These are phyloP conservation scores for Cucumis cinereus DNA, from an alignment of 306 rosid genomes.

Conservation along the genomic window DNA sequence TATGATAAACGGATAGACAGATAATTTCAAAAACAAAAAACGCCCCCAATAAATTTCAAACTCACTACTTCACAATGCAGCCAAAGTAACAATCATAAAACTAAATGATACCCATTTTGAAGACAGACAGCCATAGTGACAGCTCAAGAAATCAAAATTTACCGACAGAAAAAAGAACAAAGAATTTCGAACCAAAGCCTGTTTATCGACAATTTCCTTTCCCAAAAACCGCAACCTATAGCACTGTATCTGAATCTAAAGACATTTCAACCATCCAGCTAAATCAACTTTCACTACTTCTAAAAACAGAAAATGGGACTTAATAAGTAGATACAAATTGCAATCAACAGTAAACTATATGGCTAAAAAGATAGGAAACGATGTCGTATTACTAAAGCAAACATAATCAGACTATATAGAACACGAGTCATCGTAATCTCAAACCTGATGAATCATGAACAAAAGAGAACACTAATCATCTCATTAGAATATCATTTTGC, in stretches of 20 bases:
- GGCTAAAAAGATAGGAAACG: neutral
- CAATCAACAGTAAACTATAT: neutral
- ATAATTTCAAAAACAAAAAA: neutral
- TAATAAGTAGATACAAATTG: neutral
- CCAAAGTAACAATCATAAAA: neutral
- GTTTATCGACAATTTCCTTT: neutral
- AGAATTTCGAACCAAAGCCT: neutral
- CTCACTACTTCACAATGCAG: neutral
- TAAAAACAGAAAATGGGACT: neutral
- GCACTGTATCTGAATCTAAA: neutral
- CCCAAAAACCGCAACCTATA: neutral
- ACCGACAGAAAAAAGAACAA: neutral
- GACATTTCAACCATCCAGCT: neutral
- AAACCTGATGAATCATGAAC: neutral
- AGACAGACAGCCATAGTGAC: neutral
- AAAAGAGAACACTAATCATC: neutral
- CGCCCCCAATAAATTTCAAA: neutral
- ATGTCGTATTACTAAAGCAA: neutral
- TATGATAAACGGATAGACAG: slow-evolving; percentile 20
- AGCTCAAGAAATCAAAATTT: neutral
- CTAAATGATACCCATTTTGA: neutral
- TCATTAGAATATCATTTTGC: neutral
- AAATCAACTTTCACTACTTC: neutral
- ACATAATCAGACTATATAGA: neutral
- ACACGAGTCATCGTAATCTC: neutral